A percentile compares a stretch with the other conserved stretches of the same genome.
Conservation (phyloP, 1,139 yeast species). For the Saccharomycopsis hybrid region DNA sequence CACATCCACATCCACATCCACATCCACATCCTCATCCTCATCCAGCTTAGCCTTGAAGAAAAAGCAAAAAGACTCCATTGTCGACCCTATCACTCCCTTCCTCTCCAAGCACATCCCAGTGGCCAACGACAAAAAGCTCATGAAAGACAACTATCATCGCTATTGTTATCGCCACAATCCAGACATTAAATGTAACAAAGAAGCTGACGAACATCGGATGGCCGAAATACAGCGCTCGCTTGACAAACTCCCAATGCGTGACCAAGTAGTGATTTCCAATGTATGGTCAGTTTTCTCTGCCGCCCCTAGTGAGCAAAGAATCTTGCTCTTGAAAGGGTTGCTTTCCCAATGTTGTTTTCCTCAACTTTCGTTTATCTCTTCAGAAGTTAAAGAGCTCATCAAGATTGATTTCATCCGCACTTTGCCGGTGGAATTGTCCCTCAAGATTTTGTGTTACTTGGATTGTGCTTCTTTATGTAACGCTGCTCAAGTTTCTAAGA, state of each 20-base stretch:
- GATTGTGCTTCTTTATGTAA: conserved; percentile 88
- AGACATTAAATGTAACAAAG: conserved; percentile 63
- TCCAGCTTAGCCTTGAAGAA: too few species aligned
- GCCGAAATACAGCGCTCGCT: conserved; percentile 48
- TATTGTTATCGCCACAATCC: conserved; percentile 94
- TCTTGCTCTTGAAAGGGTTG: conserved; percentile 74
- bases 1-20: too few species aligned
- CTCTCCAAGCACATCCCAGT: conserved; percentile 40
- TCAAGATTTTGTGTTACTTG: conserved; percentile 78
- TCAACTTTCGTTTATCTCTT: conserved; percentile 75
- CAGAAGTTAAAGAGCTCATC: conserved; percentile 71
- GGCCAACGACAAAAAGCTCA: conserved; percentile 34
- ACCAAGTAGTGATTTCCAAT: conserved; percentile 64
- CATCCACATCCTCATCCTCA: too few species aligned
- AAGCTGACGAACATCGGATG: conserved; percentile 63
- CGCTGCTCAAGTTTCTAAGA: conserved; percentile 85
- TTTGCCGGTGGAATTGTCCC: conserved; percentile 77
- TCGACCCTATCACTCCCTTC: conserved; percentile 30
- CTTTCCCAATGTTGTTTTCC: conserved; percentile 93
- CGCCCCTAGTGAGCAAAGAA: conserved; percentile 62
- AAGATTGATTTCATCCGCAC: conserved; percentile 84
- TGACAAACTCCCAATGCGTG: conserved; percentile 53
- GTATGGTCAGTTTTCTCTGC: conserved; percentile 77
- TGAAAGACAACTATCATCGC: conserved; percentile 45
- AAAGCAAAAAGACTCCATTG: too few species aligned